These are phyloP conservation scores for Panicum miliaceum DNA, from an alignment of 176 grass and related monocot species.

Conservation along the genomic window DNA sequence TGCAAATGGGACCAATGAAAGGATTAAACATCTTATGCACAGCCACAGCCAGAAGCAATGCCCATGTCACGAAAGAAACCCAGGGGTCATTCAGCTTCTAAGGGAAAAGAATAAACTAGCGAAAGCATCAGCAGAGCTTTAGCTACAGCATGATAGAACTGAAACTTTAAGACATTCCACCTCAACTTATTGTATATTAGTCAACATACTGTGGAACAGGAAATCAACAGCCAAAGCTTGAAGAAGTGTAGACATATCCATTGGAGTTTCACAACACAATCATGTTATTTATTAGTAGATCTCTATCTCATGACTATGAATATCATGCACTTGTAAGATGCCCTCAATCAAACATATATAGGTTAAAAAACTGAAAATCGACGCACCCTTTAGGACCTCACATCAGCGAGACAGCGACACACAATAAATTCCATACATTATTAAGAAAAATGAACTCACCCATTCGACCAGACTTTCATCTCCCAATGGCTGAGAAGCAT, in stretches of 20 bases:
- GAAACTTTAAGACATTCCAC: conserved; percentile 8
- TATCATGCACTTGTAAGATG: neutral
- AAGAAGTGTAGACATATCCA: neutral
- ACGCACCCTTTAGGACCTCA: neutral
- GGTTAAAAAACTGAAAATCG: neutral
- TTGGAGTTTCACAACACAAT: neutral
- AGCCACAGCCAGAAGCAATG: conserved; percentile 6
- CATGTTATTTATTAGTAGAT: conserved; percentile 1
- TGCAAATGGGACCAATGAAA: conserved; percentile 13
- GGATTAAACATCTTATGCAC: conserved; percentile 28
- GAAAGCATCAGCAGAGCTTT: conserved; percentile 16
- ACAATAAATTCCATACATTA: conserved; percentile 13
- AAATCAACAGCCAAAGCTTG: conserved; percentile 18
- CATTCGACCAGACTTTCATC: conserved; percentile 99
- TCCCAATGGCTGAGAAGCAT: conserved; percentile 91
- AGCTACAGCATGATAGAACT: conserved; percentile 2
- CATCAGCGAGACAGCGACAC: neutral
- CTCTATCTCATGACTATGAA: conserved; percentile 6
- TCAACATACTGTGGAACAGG: conserved; percentile 2
- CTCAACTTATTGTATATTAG: conserved; percentile 15
- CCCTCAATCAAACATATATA: conserved; percentile 29
- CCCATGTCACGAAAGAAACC: conserved; percentile 35
- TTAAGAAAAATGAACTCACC: conserved; percentile 54
- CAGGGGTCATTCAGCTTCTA: conserved; percentile 31
- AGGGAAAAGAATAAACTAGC: conserved; percentile 32